These are phyloP conservation scores for Kuraishia borneana DNA, from an alignment of 805 yeast genomes.

Conservation along the genomic window DNA sequence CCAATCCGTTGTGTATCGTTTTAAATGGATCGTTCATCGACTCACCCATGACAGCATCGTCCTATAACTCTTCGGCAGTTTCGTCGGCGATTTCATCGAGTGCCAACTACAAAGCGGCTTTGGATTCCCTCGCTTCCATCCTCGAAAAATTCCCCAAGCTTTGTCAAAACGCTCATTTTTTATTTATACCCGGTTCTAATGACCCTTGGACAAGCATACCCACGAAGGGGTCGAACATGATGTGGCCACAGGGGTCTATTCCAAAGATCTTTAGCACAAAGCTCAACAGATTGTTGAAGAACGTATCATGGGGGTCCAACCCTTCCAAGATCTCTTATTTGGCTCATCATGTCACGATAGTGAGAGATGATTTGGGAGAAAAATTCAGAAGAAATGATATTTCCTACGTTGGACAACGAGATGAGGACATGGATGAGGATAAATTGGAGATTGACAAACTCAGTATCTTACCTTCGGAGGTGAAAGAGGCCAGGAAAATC, in stretches of 20 bases:
- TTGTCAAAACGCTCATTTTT: conserved; percentile 39
- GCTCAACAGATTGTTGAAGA: conserved; percentile 44
- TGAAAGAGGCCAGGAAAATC: conserved; percentile 53
- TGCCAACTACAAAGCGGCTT: conserved; percentile 49
- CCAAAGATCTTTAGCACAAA: conserved; percentile 66
- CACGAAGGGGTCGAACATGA: conserved; percentile 45
- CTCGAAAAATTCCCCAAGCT: conserved; percentile 49
- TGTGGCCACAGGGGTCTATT: conserved; percentile 66
- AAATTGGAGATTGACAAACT: conserved; percentile 13
- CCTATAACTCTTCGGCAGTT: conserved; percentile 30
- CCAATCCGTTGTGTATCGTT: conserved; percentile 56
- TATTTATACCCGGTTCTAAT: conserved; percentile 79
- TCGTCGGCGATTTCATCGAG: conserved; percentile 34
- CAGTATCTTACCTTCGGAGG: conserved; percentile 23
- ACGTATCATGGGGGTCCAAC: conserved; percentile 54
- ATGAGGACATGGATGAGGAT: conserved; percentile 14
- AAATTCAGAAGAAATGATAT: conserved; percentile 65
- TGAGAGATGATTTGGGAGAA: conserved; percentile 62
- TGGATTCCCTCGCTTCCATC: conserved; percentile 63
- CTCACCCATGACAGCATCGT: conserved; percentile 47
- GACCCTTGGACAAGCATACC: conserved; percentile 87
- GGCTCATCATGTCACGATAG: conserved; percentile 71
- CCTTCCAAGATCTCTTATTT: conserved; percentile 72
- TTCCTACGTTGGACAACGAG: conserved; percentile 27
- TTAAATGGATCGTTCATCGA: conserved; percentile 76